Conservation (phyloP, 2,329 filamentous ascomycete species). For the Ophiostoma tasmaniense region DNA sequence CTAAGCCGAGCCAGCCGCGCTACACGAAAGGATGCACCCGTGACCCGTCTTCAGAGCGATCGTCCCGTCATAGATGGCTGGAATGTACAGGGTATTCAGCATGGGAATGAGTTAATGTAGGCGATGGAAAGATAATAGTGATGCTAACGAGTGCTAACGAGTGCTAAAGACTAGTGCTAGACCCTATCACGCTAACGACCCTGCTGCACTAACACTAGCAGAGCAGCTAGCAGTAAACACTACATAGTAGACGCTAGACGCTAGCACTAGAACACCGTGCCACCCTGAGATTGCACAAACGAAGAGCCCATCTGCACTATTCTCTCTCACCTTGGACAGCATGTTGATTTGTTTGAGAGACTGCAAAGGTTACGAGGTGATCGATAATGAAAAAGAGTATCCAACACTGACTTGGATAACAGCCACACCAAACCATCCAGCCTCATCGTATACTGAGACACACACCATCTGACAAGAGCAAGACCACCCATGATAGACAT, state of each 20-base stretch:
- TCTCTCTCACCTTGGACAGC: background rate
- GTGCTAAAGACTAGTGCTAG: background rate
- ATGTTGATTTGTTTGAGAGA: background rate
- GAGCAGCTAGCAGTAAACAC: no score
- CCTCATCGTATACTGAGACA: background rate
- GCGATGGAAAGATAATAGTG: no score
- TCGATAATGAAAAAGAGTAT: no score
- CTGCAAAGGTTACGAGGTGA: no score
- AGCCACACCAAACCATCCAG: background rate
- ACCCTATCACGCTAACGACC: background rate
- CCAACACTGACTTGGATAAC: no score
- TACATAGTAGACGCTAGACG: no score
- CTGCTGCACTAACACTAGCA: background rate
- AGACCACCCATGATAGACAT: no score
- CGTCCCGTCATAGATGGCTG: background rate
- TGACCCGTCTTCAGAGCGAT: background rate
- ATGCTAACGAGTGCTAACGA: background rate
- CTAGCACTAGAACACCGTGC: no score
- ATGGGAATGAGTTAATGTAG: no score
- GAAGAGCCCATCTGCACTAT: background rate
- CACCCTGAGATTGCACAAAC: background rate
- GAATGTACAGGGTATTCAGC: no score
- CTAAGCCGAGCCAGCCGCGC: conserved; percentile 3
- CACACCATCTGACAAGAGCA: background rate
- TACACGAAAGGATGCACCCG: conserved; percentile 1